Evolutionary conservation across 2,329 filamentous ascomycete genomes (phyloP).

Genomic region (Fusarium staphyleae): DNA sequence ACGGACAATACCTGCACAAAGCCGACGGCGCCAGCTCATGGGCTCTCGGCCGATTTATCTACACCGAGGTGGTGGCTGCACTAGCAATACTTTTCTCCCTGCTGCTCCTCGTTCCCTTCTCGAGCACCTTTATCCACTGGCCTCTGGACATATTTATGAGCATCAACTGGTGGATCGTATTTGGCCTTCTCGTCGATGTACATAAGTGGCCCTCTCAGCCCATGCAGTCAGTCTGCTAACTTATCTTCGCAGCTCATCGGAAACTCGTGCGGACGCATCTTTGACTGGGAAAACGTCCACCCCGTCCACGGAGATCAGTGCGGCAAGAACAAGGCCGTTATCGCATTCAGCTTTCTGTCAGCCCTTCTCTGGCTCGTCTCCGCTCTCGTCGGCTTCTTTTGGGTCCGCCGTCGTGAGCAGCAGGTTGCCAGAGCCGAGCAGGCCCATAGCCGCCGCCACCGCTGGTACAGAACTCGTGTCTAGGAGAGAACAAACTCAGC

Average conservation of each 20-base stretch:
- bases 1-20: slow-evolving; percentile 69
- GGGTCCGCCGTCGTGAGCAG: slow-evolving; percentile 53
- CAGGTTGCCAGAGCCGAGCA: slow-evolving; percentile 46
- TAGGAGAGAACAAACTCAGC: slow-evolving; percentile 38
- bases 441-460: slow-evolving; percentile 43
- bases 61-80: slow-evolving; percentile 74
- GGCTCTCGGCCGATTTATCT: slow-evolving; percentile 72
- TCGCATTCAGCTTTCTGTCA: slow-evolving; percentile 76
- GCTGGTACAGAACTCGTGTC: slow-evolving; percentile 55
- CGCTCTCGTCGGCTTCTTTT: slow-evolving; percentile 63
- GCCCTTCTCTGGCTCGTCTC: slow-evolving; percentile 75
- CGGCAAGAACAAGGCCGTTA: slow-evolving; percentile 72
- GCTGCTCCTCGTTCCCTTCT: slow-evolving; percentile 76
- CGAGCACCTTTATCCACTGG: slow-evolving; percentile 72
- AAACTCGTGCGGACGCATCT: slow-evolving; percentile 62
- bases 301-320: slow-evolving; percentile 59
- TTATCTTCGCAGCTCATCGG: slow-evolving; percentile 49
- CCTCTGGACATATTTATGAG: slow-evolving; percentile 74
- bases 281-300: slow-evolving; percentile 65
- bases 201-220: slow-evolving; percentile 43
- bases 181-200: slow-evolving; percentile 70
- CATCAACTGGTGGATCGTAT: slow-evolving; percentile 73
- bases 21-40: slow-evolving; percentile 56
- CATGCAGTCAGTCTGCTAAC: background rate
- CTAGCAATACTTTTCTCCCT: slow-evolving; percentile 73